These are phyloP conservation scores for Moesziomyces sp. DNA, from an alignment of 1,284 basidiomycete species.

Conservation along the genomic window DNA sequence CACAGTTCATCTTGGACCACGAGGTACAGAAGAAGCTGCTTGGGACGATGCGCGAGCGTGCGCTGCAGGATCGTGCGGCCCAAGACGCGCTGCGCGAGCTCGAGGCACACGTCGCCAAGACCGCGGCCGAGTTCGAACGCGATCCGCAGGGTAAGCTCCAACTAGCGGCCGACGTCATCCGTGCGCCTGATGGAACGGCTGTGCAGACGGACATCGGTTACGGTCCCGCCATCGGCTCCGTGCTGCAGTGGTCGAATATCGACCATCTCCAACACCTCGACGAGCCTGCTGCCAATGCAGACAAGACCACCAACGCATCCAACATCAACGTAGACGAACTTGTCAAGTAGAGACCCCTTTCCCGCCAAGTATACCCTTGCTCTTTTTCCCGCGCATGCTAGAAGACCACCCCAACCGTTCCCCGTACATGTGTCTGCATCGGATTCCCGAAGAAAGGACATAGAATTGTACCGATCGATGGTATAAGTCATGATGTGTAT, in stretches of 20 bases:
- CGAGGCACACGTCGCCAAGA: conserved; percentile 24
- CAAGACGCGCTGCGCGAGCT: conserved; percentile 8
- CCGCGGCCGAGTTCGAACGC: conserved; percentile 27
- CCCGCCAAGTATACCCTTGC: background rate
- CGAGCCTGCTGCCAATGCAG: background rate
- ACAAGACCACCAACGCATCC: background rate
- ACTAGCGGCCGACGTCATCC: conserved; percentile 31
- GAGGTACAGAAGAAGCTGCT: conserved; percentile 30
- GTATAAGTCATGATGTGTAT: background rate
- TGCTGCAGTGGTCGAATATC: conserved; percentile 35
- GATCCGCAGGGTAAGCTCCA: conserved; percentile 25
- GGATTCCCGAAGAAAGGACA: background rate
- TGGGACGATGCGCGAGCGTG: background rate
- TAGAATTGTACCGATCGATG: background rate
- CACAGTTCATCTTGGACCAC: conserved; percentile 41
- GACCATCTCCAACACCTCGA: conserved; percentile 40
- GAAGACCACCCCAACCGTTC: no score
- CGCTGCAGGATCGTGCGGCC: background rate
- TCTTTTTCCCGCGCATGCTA: background rate
- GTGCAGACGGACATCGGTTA: conserved; percentile 38
- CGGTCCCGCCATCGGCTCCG: conserved; percentile 26
- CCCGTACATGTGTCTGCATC: background rate
- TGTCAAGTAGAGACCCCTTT: conserved; percentile 21
- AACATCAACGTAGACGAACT: conserved; percentile 50
- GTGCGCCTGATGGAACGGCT: conserved; percentile 24